Evolutionary conservation across 1,139 yeast genomes (phyloP).

Genomic region (Nakaseomyces kungkrabaensis): DNA sequence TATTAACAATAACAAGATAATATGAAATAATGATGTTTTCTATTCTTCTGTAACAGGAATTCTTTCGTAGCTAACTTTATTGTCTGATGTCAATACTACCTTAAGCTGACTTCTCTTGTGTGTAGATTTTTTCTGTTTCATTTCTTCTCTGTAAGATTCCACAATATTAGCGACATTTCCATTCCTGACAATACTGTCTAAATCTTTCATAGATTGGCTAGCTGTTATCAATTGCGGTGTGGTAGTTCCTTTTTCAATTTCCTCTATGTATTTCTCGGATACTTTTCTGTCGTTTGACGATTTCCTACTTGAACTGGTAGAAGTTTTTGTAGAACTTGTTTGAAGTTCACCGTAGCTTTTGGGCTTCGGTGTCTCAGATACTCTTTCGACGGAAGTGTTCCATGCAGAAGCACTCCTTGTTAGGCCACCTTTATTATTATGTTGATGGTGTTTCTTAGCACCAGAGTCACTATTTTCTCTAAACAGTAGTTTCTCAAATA

Average conservation of each 20-base stretch:
- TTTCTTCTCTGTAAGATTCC: background rate
- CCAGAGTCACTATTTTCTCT: constrained; percentile 5
- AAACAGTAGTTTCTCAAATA: constrained; percentile 24
- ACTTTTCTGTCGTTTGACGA: constrained; percentile 7
- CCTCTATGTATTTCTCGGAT: constrained; percentile 15
- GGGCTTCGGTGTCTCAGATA: too few species aligned
- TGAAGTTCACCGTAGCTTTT: background rate
- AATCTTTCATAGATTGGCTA: background rate
- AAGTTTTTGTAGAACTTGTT: too few species aligned
- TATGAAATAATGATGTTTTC: background rate
- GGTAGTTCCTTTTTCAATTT: constrained; percentile 5
- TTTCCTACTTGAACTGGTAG: background rate
- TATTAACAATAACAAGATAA: too few species aligned
- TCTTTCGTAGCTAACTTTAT: constrained; percentile 23
- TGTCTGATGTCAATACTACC: constrained; percentile 20
- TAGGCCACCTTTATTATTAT: background rate
- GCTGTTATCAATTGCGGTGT: background rate
- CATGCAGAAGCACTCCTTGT: constrained; percentile 8
- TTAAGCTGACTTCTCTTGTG: constrained; percentile 17
- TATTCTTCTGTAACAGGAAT: background rate
- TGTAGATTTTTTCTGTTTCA: background rate
- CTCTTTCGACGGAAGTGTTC: constrained; percentile 2
- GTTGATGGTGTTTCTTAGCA: constrained; percentile 4
- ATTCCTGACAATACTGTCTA: background rate
- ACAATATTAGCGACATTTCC: constrained; percentile 2